These are phyloP conservation scores for Santalum album DNA, from an alignment of 164 flowering plant species.

Conservation along the genomic window DNA sequence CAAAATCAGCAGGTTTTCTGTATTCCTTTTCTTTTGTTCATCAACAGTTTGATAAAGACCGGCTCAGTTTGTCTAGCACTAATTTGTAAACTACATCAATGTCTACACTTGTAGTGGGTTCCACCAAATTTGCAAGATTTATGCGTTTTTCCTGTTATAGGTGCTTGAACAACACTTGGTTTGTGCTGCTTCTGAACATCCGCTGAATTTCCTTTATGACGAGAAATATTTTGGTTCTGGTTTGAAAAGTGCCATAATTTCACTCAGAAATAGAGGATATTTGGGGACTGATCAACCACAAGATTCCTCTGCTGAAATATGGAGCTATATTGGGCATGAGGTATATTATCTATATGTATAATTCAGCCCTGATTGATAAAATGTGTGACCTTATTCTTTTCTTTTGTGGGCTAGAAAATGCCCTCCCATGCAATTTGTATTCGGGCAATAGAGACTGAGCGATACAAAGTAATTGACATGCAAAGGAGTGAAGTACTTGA, in stretches of 20 bases:
- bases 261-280: slow-evolving; percentile 49
- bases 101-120: too few relatives aligned
- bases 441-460: slow-evolving; percentile 75
- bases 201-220: slow-evolving; percentile 62
- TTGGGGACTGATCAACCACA: slow-evolving; percentile 40
- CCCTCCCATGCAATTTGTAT: slow-evolving; percentile 64
- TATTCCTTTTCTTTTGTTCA: background rate
- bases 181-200: slow-evolving; percentile 86
- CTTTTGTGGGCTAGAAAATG: slow-evolving; percentile 35
- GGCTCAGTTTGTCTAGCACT: too few relatives aligned
- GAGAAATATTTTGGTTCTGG: slow-evolving; percentile 76
- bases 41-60: too few relatives aligned
- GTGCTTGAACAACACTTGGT: slow-evolving; percentile 79
- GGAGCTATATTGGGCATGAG: slow-evolving; percentile 86
- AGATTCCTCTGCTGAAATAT: slow-evolving; percentile 42
- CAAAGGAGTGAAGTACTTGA: slow-evolving; percentile 56
- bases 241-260: slow-evolving; percentile 30
- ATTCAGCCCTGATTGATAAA: background rate
- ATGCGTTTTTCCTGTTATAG: slow-evolving; percentile 23
- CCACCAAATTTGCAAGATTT: background rate
- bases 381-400: slow-evolving; percentile 1
- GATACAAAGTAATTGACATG: slow-evolving; percentile 59
- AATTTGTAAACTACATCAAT: too few relatives aligned
- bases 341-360: slow-evolving; percentile 25
- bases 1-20: slow-evolving; percentile 63